Percentiles rank a stretch among this genome's conserved stretches.
Conservation (phyloP, 257 asterid genomes). For the Gentiana dahurica region DNA sequence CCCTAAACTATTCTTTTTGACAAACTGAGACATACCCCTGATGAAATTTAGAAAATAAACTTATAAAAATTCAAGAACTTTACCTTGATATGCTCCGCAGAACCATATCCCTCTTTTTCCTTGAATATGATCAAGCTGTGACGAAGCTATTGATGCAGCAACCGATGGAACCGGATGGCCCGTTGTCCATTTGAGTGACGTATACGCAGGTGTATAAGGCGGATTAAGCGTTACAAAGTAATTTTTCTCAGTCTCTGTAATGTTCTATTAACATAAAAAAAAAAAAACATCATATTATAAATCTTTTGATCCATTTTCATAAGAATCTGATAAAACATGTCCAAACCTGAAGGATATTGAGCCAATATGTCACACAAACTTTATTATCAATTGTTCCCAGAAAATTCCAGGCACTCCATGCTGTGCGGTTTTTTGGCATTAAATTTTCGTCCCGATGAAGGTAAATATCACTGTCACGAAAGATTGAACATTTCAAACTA, state of each 20-base stretch:
- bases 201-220: slow-evolving; percentile 48
- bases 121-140: slow-evolving; percentile 57
- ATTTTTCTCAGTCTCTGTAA: slow-evolving; percentile 46
- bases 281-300: not conserved
- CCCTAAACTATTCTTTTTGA: too few species aligned
- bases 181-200: slow-evolving; percentile 74
- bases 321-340: not conserved
- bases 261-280: slow-evolving; percentile 38
- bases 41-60: too few species aligned
- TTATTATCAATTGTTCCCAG: slow-evolving; percentile 40
- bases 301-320: too few species aligned
- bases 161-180: slow-evolving; percentile 96
- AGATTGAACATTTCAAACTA: slow-evolving; percentile 13
- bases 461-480: slow-evolving; percentile 56
- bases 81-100: slow-evolving; percentile 97
- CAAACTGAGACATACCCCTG: too few species aligned
- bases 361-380: slow-evolving; percentile 70
- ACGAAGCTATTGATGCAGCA: slow-evolving; percentile 80
- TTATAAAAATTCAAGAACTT: not conserved
- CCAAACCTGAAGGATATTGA: slow-evolving; percentile 59
- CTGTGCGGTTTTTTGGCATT: slow-evolving; percentile 62
- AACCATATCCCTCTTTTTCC: slow-evolving; percentile 92
- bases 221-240: slow-evolving; percentile 85
- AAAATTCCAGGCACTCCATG: slow-evolving; percentile 79
- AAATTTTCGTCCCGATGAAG: slow-evolving; percentile 54